Evolutionary conservation across 345 rosid species (phyloP), one percentile per base, ranked within the genome.

Genomic region (Moricandia arvensis): DNA sequence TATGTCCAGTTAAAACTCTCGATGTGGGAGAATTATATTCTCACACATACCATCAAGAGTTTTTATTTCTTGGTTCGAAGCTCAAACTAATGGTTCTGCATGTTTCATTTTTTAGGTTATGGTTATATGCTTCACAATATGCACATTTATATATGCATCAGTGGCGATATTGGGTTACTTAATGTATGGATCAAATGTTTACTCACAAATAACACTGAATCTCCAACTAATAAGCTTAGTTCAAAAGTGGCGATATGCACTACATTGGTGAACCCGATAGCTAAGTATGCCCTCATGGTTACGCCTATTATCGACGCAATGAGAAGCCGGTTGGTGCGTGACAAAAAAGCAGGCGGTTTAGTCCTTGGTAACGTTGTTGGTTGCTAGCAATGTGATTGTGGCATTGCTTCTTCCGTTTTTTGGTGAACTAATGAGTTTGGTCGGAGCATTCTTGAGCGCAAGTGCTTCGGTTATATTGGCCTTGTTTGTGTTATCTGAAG

Each of bases 191-290:
- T 69, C 80, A 6, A 61, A 68, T 7, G 81, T 84, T 0, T 72
- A 76, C 7, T 87, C 93, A 5, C 91, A 87, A 35, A 76, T 86
- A n/a, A 87, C 93, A 2, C 68, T 90, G 55, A 81, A 86, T 66
- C 89, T 87, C 29, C 93, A 1, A 74, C 79, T 0, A 3, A 61
- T 5, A 81, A 80, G 58, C 53, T 87, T 3, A 80, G 91, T 68
- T 82, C 89, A 5, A 88, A 80, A 63, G 66, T 90, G 21, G 93
- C 91, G n/a, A 88, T 90, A 41, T 88, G 82, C 78, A 90, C 83
- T 7, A 86, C 87, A n/a, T 43, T 90, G 80, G 88, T 83, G 5
- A 82, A 82, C 49, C 91, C 93, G 2, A 77, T 88, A 30, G 69
- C 93, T 29, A 88, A 88, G 71, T 88, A 82, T 17, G 90, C 91